Evolutionary conservation across 1,284 basidiomycete genomes (phyloP), one percentile per base, ranked within the genome.

Genomic region (Mycena sp.): DNA sequence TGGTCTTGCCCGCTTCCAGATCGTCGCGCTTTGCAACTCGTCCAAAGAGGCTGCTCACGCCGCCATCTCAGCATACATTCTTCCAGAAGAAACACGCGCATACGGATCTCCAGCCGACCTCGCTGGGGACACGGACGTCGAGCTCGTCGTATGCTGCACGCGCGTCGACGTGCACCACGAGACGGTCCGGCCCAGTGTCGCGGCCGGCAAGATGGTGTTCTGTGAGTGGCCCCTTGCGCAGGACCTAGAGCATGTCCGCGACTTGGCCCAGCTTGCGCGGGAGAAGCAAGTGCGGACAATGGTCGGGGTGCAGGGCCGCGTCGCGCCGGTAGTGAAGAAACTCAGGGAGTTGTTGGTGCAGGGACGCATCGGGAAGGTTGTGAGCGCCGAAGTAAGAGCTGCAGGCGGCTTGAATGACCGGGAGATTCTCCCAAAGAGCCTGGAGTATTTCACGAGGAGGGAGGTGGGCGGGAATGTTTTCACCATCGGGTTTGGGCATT

Each of bases 191-290:
- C 58, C 63, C 1, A 35, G 45, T 4, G 23, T 64, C 26, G 30
- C 17, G 2, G 58, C 52, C 14, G 63, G 63, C 19, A 50, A 60
- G 46, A 41, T 10, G 3, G 63, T 60, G 16, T 60, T 25, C 19
- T 59, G 52, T 19, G 63, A 64, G 30, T 64, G 63, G 63, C 63
- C 63, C 0, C 48, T 64, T 14, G 63, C 63, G 21, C 23, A 64
- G 23, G 28, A 57, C 41, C 12, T 6, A 0, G 40, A 23, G 26
- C 52, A n/a, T 23, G 63, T 19, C 2, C 7, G 46, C 11, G 40
- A 60, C n/a, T 25, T 64, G 11, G 58, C 19, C 1, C 14, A 51
- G 14, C 12, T 48, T 5, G 52, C 63, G 35, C 9, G 17, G 41
- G 21, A 55, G 25, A 30, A 14, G 26, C 6, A 21, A 0, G 57